These are phyloP conservation scores for Rhodamnia rubescens DNA, from an alignment of 345 rosid genomes.

Conservation along the genomic window DNA sequence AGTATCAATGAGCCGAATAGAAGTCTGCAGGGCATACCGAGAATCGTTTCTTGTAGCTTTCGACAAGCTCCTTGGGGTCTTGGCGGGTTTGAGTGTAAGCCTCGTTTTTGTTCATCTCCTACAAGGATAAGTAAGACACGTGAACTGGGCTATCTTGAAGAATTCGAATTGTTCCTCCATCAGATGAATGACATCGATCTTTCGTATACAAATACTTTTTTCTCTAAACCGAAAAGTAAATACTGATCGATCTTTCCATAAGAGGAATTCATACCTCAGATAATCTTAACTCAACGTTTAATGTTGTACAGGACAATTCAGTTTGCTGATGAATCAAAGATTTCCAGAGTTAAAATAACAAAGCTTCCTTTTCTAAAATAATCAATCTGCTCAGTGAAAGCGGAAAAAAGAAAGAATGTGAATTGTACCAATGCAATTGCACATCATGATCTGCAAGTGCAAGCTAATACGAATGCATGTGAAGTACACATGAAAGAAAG, in stretches of 20 bases:
- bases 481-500: not conserved
- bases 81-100: constrained; percentile 58
- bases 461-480: not conserved
- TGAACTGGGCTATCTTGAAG: not conserved
- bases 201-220: not conserved
- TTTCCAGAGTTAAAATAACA: not conserved
- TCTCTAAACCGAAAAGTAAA: not conserved
- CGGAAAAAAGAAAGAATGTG: not conserved
- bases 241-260: not conserved
- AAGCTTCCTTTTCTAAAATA: not conserved
- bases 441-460: not conserved
- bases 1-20: not conserved
- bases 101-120: constrained; percentile 65
- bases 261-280: not conserved
- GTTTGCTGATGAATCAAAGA: not conserved
- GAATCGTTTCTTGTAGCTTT: constrained; percentile 36
- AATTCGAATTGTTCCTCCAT: not conserved
- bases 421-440: not conserved
- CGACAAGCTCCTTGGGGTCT: constrained; percentile 53
- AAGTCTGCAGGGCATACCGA: constrained; percentile 11
- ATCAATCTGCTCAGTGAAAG: not conserved
- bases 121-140: not conserved
- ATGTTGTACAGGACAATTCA: not conserved
- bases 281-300: not conserved
- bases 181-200: not conserved